Evolutionary conservation across 768 basidiomycete genomes (phyloP), one percentile per base, ranked within the genome.

Genomic region (Boletus sp.): DNA sequence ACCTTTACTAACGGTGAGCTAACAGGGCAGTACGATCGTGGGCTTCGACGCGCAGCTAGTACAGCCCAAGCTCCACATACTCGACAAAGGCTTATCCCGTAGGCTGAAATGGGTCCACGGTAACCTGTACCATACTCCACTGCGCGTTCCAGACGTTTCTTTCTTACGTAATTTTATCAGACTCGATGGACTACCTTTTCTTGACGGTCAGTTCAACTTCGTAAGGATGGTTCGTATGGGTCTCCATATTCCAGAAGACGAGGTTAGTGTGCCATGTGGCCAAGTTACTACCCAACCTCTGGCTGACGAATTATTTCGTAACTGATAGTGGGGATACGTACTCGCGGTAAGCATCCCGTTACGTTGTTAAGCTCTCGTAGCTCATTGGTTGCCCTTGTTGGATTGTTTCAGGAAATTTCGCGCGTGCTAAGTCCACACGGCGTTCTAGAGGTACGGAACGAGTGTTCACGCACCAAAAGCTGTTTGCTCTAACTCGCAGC

Each of bases 181-280:
- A 39, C 75, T 90, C 45, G 84, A 89, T 30, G 78, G 78, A 15
- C 68, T 90, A 20, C 87, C 87, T 0, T 90, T 89, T 61, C 74
- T 75, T 4, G 64, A 78, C 0, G 71, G 77, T 33, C 71, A 78
- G 55, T 90, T 90, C 61, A 83, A 89, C 68, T 83, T 84, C 55
- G 83, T 90, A 9, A 78, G 86, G 48, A 80, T 89, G 63, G 79
- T 78, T 35, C 78, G 80, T 39, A 79, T 89, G 52, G 87, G 85
- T 4, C 77, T 89, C 6, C 85, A 81, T 20, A 80, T 90, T 36
- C 87, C 89, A 11, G 87, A 90, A 70, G 83, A 87, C 64, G 84
- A 88, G 79, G 86, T 80, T 52, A 54, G 76, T 49, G n/a, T 52
- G 6, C 30, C 52, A 32, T 33, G 36, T 47, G 47, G 32, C 47